Evolutionary conservation across 306 rosid species (phyloP).

Genomic region (Quercus agrifolia): DNA sequence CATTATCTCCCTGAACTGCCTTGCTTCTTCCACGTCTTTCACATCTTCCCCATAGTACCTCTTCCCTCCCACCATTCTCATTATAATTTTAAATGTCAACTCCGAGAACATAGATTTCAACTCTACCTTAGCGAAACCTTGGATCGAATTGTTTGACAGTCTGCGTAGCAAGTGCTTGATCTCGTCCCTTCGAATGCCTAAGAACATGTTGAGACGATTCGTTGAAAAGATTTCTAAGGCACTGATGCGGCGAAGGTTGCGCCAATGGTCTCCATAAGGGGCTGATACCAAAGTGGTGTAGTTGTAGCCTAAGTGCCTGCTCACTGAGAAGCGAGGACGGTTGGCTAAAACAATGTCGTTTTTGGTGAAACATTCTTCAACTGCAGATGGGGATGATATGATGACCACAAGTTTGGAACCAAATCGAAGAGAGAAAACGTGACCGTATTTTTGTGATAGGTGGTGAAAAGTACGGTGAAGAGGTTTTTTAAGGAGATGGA

Average conservation of each 20-base stretch:
- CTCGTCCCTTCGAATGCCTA: slow-evolving; percentile 39
- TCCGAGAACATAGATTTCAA: slow-evolving; percentile 30
- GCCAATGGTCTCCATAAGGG: slow-evolving; percentile 76
- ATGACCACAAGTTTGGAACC: slow-evolving; percentile 32
- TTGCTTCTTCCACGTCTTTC: slow-evolving; percentile 39
- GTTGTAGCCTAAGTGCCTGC: slow-evolving; percentile 45
- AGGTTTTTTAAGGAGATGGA: slow-evolving; percentile 41
- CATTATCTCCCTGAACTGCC: slow-evolving; percentile 31
- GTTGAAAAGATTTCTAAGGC: slow-evolving; percentile 55
- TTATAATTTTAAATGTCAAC: slow-evolving; percentile 52
- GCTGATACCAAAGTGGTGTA: slow-evolving; percentile 24
- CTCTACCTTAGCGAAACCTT: slow-evolving; percentile 29
- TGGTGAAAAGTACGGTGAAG: slow-evolving; percentile 23
- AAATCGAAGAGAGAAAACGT: slow-evolving; percentile 18
- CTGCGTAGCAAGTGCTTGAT: slow-evolving; percentile 26
- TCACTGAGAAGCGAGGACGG: slow-evolving; percentile 24
- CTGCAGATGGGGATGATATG: slow-evolving; percentile 43
- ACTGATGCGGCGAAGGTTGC: slow-evolving; percentile 63
- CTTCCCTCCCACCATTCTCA: slow-evolving; percentile 70
- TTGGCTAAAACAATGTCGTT: slow-evolving; percentile 57
- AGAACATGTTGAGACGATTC: slow-evolving; percentile 23
- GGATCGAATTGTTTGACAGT: not conserved
- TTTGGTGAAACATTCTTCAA: slow-evolving; percentile 65
- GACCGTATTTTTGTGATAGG: slow-evolving; percentile 46
- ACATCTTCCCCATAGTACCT: slow-evolving; percentile 37